phyloP scores from a whole-genome alignment of 345 rosid genomes.

The Eucalyptus leucophloia region DNA sequence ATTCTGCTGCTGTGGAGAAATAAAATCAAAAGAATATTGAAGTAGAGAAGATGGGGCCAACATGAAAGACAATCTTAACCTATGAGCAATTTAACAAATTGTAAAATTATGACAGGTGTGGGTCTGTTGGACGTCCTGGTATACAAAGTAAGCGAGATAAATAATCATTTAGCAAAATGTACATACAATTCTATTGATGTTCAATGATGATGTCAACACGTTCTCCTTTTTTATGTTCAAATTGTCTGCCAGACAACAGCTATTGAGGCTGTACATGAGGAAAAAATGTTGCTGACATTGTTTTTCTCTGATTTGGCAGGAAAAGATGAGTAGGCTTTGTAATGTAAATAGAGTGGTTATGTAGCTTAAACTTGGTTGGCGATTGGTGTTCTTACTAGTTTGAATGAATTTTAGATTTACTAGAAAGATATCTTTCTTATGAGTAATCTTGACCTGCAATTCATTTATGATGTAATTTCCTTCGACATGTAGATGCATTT shows the following conservation, averaged over 20 bases:
- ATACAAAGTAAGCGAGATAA: neutral
- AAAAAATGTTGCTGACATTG: neutral
- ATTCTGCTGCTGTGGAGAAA: neutral
- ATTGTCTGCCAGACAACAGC: neutral
- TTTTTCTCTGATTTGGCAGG: neutral
- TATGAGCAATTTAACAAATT: neutral
- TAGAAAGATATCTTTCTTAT: neutral
- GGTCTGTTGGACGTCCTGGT: neutral
- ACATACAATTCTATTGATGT: neutral
- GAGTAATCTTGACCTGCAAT: neutral
- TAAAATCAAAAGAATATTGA: neutral
- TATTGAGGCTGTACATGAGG: neutral
- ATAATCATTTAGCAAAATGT: neutral
- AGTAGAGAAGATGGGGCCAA: neutral
- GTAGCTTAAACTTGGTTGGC: neutral
- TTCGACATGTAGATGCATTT: conserved; percentile 64
- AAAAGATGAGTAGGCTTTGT: neutral
- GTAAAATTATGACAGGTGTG: neutral
- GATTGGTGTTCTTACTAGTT: neutral
- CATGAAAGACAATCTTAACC: neutral
- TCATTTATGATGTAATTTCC: neutral
- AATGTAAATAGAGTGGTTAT: neutral
- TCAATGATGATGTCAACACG: neutral
- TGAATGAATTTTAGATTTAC: neutral
- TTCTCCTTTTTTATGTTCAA: neutral